Conservation (phyloP, 306 rosid genomes). For the Inga leiocalycina region DNA sequence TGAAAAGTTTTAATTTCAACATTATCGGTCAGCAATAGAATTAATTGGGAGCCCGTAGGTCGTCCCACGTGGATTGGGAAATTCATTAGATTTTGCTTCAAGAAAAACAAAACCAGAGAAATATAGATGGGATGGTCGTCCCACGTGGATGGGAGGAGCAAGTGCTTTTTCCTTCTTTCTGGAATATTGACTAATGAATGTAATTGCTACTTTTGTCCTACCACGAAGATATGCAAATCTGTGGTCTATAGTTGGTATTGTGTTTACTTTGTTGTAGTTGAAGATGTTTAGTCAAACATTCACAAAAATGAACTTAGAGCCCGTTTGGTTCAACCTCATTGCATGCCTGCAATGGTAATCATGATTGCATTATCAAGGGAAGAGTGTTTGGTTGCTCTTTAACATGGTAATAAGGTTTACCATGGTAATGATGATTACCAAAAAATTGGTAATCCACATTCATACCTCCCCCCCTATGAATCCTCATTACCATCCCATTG, state of each 20-base stretch:
- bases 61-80: neutral
- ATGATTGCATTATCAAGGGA: too few relatives aligned
- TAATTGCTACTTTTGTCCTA: neutral
- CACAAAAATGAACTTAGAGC: too few relatives aligned
- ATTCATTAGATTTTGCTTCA: neutral
- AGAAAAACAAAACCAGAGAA: neutral
- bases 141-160: neutral
- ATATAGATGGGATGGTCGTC: neutral
- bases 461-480: too few relatives aligned
- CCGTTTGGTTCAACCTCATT: too few relatives aligned
- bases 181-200: neutral
- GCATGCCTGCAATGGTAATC: too few relatives aligned
- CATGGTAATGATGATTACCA: too few relatives aligned
- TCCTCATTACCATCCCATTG: too few relatives aligned
- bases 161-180: neutral
- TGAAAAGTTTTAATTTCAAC: neutral
- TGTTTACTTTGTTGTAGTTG: neutral
- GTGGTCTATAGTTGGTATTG: neutral
- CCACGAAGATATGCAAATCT: neutral
- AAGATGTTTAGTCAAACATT: neutral
- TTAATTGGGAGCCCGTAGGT: neutral
- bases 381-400: too few relatives aligned
- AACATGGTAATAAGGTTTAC: too few relatives aligned
- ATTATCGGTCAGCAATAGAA: neutral
- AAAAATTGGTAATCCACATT: too few relatives aligned